Percentiles rank a stretch among this genome's conserved stretches.
These are phyloP conservation scores for Emericellopsis terricola DNA, from an alignment of 495 filamentous ascomycete genomes.

Conservation along the genomic window DNA sequence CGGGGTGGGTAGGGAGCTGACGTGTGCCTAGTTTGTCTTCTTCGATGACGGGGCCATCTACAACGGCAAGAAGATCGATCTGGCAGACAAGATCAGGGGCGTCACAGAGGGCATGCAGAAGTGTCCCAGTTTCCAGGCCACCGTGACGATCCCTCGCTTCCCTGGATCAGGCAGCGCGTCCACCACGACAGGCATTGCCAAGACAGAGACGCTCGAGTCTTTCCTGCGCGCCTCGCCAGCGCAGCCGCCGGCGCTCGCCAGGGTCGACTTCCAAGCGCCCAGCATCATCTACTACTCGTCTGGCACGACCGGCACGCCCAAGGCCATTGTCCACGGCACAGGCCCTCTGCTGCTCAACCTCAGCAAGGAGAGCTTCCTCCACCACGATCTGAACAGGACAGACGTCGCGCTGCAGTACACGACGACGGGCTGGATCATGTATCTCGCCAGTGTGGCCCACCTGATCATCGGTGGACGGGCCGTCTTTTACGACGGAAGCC, in stretches of 20 bases:
- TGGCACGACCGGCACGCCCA: slow-evolving; percentile 57
- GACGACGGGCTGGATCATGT: slow-evolving; percentile 78
- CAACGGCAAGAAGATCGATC: slow-evolving; percentile 55
- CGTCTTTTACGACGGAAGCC: slow-evolving; percentile 61
- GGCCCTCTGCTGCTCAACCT: slow-evolving; percentile 41
- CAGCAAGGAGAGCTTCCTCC: slow-evolving; percentile 43
- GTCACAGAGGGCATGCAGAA: slow-evolving; percentile 40
- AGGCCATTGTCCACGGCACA: slow-evolving; percentile 56
- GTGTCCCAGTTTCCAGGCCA: slow-evolving; percentile 39
- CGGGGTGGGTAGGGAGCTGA: too few relatives aligned
- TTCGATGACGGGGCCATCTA: slow-evolving; percentile 65
- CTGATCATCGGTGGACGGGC: slow-evolving; percentile 37
- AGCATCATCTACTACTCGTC: slow-evolving; percentile 55
- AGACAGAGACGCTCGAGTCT: slow-evolving; percentile 27
- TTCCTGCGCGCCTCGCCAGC: slow-evolving; percentile 31
- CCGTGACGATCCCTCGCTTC: slow-evolving; percentile 52
- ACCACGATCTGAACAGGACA: slow-evolving; percentile 30
- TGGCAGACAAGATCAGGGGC: slow-evolving; percentile 52
- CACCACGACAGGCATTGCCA: slow-evolving; percentile 32
- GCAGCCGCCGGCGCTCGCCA: slow-evolving; percentile 30
- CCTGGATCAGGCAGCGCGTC: slow-evolving; percentile 37
- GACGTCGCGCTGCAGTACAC: slow-evolving; percentile 38
- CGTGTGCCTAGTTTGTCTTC: slow-evolving; percentile 46
- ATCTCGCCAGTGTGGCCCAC: slow-evolving; percentile 34
- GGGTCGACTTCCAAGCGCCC: slow-evolving; percentile 46